These are phyloP conservation scores for Mucor velutinosus DNA, from an alignment of 371 early-diverging fungal genomes.

Conservation along the genomic window DNA sequence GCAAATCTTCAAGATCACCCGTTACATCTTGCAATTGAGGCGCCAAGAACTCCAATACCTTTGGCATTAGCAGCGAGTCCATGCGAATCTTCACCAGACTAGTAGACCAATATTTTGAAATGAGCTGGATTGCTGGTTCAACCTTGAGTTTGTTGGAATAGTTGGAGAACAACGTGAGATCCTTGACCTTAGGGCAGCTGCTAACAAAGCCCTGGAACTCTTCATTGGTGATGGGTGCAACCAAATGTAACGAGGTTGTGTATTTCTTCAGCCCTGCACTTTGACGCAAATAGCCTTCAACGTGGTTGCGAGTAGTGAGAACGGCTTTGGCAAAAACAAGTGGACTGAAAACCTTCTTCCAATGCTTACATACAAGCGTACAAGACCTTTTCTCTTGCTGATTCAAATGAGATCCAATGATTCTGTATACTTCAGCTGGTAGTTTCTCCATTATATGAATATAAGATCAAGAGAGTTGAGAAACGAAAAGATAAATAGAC, in stretches of 20 bases:
- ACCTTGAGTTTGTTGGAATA: not conserved
- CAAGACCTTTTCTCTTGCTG: not conserved
- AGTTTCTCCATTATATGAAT: not conserved
- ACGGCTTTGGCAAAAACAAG: constrained; percentile 2
- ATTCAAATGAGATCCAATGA: not conserved
- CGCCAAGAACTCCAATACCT: not conserved
- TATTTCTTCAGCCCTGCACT: not conserved
- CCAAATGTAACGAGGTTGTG: not conserved
- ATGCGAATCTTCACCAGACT: constrained; percentile 1
- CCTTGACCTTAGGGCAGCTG: not conserved
- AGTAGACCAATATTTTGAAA: not conserved
- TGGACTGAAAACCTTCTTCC: not conserved
- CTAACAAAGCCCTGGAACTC: not conserved
- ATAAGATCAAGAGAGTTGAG: not conserved
- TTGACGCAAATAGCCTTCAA: not conserved
- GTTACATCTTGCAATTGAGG: constrained; percentile 1
- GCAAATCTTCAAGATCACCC: not conserved
- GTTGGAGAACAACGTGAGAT: not conserved
- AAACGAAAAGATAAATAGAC: not conserved
- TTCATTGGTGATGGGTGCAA: not conserved
- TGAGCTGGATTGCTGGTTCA: not conserved
- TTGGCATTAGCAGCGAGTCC: not conserved
- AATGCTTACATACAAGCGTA: not conserved
- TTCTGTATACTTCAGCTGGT: not conserved
- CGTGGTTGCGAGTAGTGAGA: not conserved